Evolutionary conservation across 176 grass and related monocot species (phyloP).

Genomic region (Avena atlantica): DNA sequence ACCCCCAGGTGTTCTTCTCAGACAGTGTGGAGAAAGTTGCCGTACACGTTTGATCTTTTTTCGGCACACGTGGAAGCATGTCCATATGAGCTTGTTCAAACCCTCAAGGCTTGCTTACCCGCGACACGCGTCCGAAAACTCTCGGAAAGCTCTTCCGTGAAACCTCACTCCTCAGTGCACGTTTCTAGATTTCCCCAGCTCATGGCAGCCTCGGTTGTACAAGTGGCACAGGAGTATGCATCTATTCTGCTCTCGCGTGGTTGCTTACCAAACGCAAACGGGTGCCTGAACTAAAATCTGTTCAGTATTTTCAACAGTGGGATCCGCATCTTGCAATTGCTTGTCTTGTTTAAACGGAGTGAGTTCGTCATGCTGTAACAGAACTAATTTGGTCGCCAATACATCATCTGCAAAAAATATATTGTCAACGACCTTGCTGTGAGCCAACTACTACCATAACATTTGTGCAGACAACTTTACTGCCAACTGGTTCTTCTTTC

Average conservation of each 20-base stretch:
- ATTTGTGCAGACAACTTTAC: neutral
- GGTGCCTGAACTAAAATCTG: neutral
- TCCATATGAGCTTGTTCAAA: constrained; percentile 38
- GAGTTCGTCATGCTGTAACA: neutral
- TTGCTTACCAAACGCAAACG: neutral
- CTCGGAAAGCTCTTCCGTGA: constrained; percentile 15
- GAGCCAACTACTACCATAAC: constrained; percentile 36
- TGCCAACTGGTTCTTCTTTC: neutral
- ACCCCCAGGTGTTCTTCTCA: neutral
- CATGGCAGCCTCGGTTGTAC: neutral
- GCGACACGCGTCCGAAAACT: constrained; percentile 21
- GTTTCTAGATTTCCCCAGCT: constrained; percentile 17
- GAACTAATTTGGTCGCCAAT: constrained; percentile 30
- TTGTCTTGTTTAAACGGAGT: neutral
- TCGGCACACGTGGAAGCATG: constrained; percentile 34
- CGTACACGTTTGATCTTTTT: constrained; percentile 52
- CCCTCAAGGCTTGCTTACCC: constrained; percentile 21
- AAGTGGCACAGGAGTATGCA: neutral
- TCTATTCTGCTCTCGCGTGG: neutral
- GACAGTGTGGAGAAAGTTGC: neutral
- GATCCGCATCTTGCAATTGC: neutral
- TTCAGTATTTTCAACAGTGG: neutral
- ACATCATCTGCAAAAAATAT: neutral
- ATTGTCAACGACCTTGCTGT: constrained; percentile 33
- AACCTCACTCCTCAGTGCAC: neutral